A percentile compares a stretch with the other conserved stretches of the same genome.
Evolutionary conservation across 768 basidiomycete genomes (phyloP).

Genomic region (Neoboletus magnificus): DNA sequence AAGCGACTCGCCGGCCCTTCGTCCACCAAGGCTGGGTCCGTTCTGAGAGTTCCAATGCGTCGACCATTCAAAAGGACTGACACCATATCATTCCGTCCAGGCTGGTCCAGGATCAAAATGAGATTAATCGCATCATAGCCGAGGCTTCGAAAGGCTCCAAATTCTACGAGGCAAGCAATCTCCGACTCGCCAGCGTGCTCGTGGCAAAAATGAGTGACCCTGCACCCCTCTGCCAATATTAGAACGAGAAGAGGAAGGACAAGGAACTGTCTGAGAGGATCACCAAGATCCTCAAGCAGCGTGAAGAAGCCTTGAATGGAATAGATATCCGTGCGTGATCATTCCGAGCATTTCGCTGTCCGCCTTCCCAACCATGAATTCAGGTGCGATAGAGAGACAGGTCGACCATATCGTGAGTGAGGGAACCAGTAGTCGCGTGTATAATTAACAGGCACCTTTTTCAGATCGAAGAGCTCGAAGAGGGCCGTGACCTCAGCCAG

Average conservation of each 20-base stretch:
- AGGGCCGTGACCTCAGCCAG: slow-evolving; percentile 73
- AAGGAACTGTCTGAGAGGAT: slow-evolving; percentile 80
- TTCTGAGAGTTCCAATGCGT: slow-evolving; percentile 5
- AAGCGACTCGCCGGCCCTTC: slow-evolving; percentile 85
- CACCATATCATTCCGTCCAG: slow-evolving; percentile 32
- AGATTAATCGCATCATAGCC: slow-evolving; percentile 85
- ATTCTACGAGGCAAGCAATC: slow-evolving; percentile 68
- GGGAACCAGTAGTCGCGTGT: neutral
- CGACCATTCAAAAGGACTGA: slow-evolving; percentile 7
- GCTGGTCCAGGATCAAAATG: slow-evolving; percentile 72
- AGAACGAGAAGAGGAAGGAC: slow-evolving; percentile 92
- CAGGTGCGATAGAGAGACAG: slow-evolving; percentile 58
- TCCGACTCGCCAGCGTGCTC: neutral
- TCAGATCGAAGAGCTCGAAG: slow-evolving; percentile 67
- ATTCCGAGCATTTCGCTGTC: neutral
- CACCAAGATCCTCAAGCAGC: slow-evolving; percentile 58
- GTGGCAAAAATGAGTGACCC: slow-evolving; percentile 1
- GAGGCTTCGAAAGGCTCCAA: slow-evolving; percentile 92
- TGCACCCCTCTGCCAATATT: slow-evolving; percentile 1
- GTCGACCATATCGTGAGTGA: slow-evolving; percentile 71
- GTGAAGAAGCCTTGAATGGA: slow-evolving; percentile 54
- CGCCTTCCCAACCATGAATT: neutral
- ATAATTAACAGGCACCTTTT: neutral
- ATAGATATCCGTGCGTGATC: slow-evolving; percentile 52
- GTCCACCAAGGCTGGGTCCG: slow-evolving; percentile 84